Percentiles rank a stretch among this genome's conserved stretches.
These are phyloP conservation scores for Aspergillus cejpii DNA, from an alignment of 2,329 filamentous ascomycete species.

Conservation along the genomic window DNA sequence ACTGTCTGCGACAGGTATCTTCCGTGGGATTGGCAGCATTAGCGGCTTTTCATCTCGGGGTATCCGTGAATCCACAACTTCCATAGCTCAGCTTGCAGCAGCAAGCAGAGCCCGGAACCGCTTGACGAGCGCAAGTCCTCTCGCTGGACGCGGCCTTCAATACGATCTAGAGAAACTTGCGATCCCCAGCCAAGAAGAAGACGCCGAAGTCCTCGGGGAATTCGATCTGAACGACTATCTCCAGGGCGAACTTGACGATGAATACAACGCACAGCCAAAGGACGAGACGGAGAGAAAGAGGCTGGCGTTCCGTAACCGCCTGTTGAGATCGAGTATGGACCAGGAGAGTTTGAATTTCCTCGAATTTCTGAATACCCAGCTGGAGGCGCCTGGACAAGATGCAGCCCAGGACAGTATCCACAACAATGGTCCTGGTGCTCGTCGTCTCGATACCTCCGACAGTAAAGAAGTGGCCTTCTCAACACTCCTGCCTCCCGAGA, in stretches of 20 bases:
- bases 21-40: slow-evolving; percentile 31
- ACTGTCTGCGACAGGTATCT: slow-evolving; percentile 27
- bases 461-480: slow-evolving; percentile 54
- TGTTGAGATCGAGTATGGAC: slow-evolving; percentile 50
- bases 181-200: slow-evolving; percentile 20
- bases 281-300: slow-evolving; percentile 31
- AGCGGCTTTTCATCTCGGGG: slow-evolving; percentile 30
- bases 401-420: slow-evolving; percentile 11
- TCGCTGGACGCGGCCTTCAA: slow-evolving; percentile 47
- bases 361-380: slow-evolving; percentile 49
- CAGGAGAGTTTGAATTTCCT: slow-evolving; percentile 58
- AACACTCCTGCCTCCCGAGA: slow-evolving; percentile 55
- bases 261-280: slow-evolving; percentile 10
- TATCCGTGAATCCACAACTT: slow-evolving; percentile 15
- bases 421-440: not conserved
- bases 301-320: slow-evolving; percentile 34
- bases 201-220: slow-evolving; percentile 20
- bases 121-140: slow-evolving; percentile 55
- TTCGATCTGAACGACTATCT: slow-evolving; percentile 31
- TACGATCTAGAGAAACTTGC: slow-evolving; percentile 23
- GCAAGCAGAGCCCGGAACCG: slow-evolving; percentile 44
- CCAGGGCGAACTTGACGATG: slow-evolving; percentile 27
- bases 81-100: slow-evolving; percentile 20
- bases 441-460: not conserved
- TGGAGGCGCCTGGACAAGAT: slow-evolving; percentile 30